Evolutionary conservation across 345 rosid genomes (phyloP), one percentile per base, ranked within the genome.

Genomic region (Citrus inodora): DNA sequence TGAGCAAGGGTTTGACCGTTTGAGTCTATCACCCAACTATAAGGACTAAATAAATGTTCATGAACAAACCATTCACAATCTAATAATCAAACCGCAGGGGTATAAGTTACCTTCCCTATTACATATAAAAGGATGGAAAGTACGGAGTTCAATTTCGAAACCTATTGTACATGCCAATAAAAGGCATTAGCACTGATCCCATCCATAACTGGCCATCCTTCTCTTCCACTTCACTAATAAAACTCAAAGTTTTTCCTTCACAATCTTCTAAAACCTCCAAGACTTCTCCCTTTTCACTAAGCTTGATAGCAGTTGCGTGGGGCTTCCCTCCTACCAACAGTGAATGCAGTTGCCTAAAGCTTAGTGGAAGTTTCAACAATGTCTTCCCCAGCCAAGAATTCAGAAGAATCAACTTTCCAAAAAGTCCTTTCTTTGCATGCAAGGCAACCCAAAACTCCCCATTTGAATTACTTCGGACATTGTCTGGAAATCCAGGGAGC

Each of bases 381-480:
- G 79, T 22, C 73, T 85, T 81, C 78, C 92, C 90, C 24, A 86
- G 59, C 86, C 85, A 86, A 24, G 88, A 4, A 51, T 87, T 80
- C 9, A 85, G 77, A 38, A 86, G 82, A 7, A 83, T 53, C 74
- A 89, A 79, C 79, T 82, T 87, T 3, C 86, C 83, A 7, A 86
- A 25, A 56, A 83, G 80, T 70, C 92, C 88, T 76, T 76, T 83
- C 86, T 92, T 93, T 9, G 89, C 37, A 71, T 93, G 97, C 89
- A 93, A 70, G 5, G 91, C 95, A 0, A 94, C 94, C 98, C 98
- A 91, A 48, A 89, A 91, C 4, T 92, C 94, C 70, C 95, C 95
- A 1, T 83, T 73, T 0, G 82, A 28, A 80, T 86, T 88, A 78
- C 88, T 90, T 82, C 90, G 82, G 7, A 92, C 75, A 81, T 92